Base-by-base conservation (phyloP, 2,329 filamentous ascomycete species). In the Claviceps paspali region DNA sequence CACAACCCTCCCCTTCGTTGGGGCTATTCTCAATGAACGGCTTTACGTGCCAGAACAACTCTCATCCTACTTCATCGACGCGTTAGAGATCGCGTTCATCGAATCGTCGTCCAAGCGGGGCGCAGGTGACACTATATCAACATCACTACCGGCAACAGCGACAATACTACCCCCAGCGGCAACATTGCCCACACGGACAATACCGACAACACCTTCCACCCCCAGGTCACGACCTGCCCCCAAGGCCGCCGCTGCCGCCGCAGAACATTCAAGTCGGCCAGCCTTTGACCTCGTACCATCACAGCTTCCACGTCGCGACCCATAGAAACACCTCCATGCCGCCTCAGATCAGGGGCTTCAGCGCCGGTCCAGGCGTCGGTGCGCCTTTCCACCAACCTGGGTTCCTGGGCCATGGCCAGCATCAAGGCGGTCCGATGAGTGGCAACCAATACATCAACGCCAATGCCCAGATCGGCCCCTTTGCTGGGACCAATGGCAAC, bases 371-470 rank as follows among this genome's bases (percentile, higher is more conserved):
- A 41, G 50, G 52, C 44, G 55, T 57, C 39, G 53, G 53, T 41
- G 55, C 48, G 45, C 59, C 60, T 21, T 63, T 63, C 45, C 60
- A 63, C 45, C 59, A 62, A 41, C 55, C 56, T 36, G 68, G 70
- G 41, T 74, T 71, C 49, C 62, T 67, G n/a, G 62, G 64, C 27
- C 65, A 69, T 44, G 55, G 51, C 33, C 67, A 72, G 47, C 61
- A 64, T 31, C 70, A 72, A 45, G 61, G 59, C 36, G 60, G 57
- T 27, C 69, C 62, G 32, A 54, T 87, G 39, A 70, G 72, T 45
- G 67, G 70, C 41, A 82, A 82, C 54, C 76, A 81, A 35, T 92
- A 91, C 56, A 73, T 76, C 44, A 76, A 72, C 48, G 71, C 76
- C 42, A 82, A 79, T 54, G 68, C 73, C 35, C 69, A 70, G 51